A percentile compares a stretch with the other conserved stretches of the same genome.
phyloP scores from a whole-genome alignment of 306 rosid species.

The Coriaria nepalensis region DNA sequence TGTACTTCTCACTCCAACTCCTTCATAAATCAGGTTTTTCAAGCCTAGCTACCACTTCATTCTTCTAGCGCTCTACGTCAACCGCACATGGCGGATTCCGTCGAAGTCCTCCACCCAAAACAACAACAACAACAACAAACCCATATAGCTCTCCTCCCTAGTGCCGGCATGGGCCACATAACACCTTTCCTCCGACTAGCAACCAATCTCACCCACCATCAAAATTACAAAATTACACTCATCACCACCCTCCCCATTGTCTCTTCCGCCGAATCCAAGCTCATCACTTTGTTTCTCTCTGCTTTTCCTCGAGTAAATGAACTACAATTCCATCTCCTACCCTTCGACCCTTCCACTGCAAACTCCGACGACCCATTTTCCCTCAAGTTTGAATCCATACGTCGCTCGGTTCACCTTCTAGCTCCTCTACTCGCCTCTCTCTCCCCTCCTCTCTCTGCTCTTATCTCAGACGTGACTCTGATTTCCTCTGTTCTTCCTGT shows the following conservation, averaged over 20 bases:
- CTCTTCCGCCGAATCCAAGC: slow-evolving; percentile 30
- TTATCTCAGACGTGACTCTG: slow-evolving; percentile 25
- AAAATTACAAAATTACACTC: slow-evolving; percentile 33
- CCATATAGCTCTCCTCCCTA: slow-evolving; percentile 44
- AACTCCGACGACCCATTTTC: slow-evolving; percentile 33
- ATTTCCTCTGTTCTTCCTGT: slow-evolving; percentile 23
- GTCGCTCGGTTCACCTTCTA: slow-evolving; percentile 32
- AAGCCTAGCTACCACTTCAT: too few species aligned
- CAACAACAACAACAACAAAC: too few species aligned
- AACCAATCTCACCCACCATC: slow-evolving; percentile 13
- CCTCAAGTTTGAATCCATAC: slow-evolving; percentile 23
- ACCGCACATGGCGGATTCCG: slow-evolving; percentile 4
- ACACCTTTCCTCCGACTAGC: slow-evolving; percentile 40
- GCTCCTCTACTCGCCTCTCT: slow-evolving; percentile 26
- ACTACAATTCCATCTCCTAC: slow-evolving; percentile 13
- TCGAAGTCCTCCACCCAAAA: too few species aligned
- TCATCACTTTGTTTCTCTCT: slow-evolving; percentile 31
- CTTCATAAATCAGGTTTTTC: too few species aligned
- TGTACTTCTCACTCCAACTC: too few species aligned
- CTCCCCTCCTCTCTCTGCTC: slow-evolving; percentile 35
- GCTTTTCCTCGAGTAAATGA: slow-evolving; percentile 24
- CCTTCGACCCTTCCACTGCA: slow-evolving; percentile 4
- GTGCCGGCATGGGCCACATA: slow-evolving; percentile 50
- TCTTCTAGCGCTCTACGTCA: too few species aligned
- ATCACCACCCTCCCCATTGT: slow-evolving; percentile 31